Conservation (phyloP, 2,329 filamentous ascomycete genomes). For the Aureobasidium sp. region DNA sequence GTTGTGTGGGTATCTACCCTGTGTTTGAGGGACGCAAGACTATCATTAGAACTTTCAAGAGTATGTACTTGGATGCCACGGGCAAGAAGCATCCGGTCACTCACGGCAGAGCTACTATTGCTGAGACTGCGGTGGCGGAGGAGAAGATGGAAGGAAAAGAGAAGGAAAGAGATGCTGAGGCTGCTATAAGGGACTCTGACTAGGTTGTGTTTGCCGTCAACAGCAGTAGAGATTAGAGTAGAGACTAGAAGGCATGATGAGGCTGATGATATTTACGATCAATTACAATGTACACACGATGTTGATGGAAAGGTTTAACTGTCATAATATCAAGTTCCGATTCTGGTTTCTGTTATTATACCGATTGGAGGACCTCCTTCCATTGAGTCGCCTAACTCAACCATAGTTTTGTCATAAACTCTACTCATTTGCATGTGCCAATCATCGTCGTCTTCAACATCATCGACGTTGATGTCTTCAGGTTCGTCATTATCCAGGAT, state of each 20-base stretch:
- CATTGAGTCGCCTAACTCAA: constrained; percentile 61
- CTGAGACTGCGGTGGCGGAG: constrained; percentile 20
- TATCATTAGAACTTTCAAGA: constrained; percentile 50
- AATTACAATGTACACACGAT: not conserved
- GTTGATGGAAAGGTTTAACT: no score
- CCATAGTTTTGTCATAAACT: constrained; percentile 73
- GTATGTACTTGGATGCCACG: constrained; percentile 53
- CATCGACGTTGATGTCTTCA: constrained; percentile 22
- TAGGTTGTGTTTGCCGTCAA: not conserved
- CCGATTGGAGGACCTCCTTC: constrained; percentile 39
- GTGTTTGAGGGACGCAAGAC: constrained; percentile 69
- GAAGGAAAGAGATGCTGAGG: constrained; percentile 20
- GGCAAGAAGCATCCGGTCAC: constrained; percentile 25
- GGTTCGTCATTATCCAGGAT: constrained; percentile 13
- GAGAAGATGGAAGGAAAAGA: constrained; percentile 17
- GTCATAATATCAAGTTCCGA: not conserved
- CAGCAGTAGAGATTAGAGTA: not conserved
- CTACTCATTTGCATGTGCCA: constrained; percentile 62
- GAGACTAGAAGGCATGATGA: not conserved
- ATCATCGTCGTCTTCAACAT: constrained; percentile 25
- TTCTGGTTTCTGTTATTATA: constrained; percentile 32
- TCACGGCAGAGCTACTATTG: constrained; percentile 23
- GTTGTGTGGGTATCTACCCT: constrained; percentile 72
- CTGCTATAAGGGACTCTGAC: not conserved
- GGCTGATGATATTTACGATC: not conserved